A percentile compares a stretch with the other conserved stretches of the same genome.
Evolutionary conservation across 306 rosid genomes (phyloP).

Genomic region (Rosa rugosa): DNA sequence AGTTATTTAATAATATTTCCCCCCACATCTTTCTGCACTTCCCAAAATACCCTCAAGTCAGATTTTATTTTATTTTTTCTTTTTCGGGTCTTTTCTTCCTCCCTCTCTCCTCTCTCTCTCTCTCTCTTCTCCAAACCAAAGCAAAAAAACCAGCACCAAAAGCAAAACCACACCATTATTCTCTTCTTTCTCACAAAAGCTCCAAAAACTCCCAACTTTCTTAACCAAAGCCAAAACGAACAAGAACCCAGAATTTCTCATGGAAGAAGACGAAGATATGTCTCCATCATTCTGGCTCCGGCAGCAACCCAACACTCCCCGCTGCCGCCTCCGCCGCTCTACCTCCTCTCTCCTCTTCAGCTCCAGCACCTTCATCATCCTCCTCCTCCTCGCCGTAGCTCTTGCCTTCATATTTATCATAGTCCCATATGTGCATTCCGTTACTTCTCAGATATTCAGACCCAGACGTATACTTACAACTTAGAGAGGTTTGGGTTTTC

Average conservation of each 20-base stretch:
- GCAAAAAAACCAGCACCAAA: neutral
- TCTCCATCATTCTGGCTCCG: constrained; percentile 63
- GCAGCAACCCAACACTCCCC: constrained; percentile 11
- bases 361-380: constrained; percentile 50
- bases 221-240: neutral
- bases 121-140: no score
- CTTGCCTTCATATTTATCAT: constrained; percentile 44
- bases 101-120: no score
- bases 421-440: constrained; percentile 51
- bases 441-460: constrained; percentile 52
- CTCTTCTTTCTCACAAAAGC: neutral
- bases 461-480: no score
- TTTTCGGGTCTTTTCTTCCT: no score
- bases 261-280: constrained; percentile 45
- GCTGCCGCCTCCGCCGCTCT: constrained; percentile 41
- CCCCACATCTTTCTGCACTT: no score
- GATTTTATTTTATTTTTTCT: no score
- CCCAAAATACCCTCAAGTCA: no score
- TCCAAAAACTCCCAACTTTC: neutral
- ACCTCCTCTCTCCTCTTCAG: constrained; percentile 47
- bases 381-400: constrained; percentile 42
- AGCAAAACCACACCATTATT: neutral
- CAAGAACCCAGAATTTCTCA: constrained; percentile 18
- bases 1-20: no score
- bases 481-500: no score